Conservation (phyloP, 768 basidiomycete genomes). For the Russula compacta region DNA sequence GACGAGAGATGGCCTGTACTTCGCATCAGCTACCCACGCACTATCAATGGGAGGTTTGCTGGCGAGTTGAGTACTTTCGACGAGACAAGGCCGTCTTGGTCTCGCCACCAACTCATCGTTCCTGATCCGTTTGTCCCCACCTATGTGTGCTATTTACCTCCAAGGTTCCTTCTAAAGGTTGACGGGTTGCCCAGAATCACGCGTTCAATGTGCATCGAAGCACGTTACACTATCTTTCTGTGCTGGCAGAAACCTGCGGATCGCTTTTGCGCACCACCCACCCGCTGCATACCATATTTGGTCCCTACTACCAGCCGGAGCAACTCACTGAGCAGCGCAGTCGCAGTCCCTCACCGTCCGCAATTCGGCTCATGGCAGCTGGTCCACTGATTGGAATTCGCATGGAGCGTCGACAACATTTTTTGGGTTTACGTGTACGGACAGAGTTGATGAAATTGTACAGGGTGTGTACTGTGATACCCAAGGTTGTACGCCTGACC, state of each 20-base stretch:
- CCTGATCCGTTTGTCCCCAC: slow-evolving; percentile 18
- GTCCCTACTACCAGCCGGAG: slow-evolving; percentile 11
- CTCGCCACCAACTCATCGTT: slow-evolving; percentile 17
- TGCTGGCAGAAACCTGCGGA: slow-evolving; percentile 8
- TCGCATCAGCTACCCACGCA: slow-evolving; percentile 4
- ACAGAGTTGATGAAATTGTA: slow-evolving; percentile 6
- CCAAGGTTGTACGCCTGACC: not conserved
- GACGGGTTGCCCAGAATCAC: slow-evolving; percentile 12
- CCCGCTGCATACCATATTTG: slow-evolving; percentile 13
- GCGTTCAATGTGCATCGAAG: slow-evolving; percentile 15
- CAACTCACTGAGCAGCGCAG: not conserved
- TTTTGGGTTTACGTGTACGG: not conserved
- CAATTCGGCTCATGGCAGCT: not conserved
- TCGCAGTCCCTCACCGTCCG: not conserved
- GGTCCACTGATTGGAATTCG: not conserved
- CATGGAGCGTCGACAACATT: not conserved
- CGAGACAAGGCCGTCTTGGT: slow-evolving; percentile 8
- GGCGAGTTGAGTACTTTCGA: slow-evolving; percentile 2
- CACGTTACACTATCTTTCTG: slow-evolving; percentile 11
- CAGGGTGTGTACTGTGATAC: not conserved
- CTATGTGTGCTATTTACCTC: not conserved
- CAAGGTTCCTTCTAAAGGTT: not conserved
- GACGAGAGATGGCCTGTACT: slow-evolving; percentile 7
- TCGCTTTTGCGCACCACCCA: slow-evolving; percentile 1
- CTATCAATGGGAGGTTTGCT: not conserved